Base-by-base conservation (phyloP, 768 basidiomycete species). In the Tylopilus plumbeoviolaceoides region DNA sequence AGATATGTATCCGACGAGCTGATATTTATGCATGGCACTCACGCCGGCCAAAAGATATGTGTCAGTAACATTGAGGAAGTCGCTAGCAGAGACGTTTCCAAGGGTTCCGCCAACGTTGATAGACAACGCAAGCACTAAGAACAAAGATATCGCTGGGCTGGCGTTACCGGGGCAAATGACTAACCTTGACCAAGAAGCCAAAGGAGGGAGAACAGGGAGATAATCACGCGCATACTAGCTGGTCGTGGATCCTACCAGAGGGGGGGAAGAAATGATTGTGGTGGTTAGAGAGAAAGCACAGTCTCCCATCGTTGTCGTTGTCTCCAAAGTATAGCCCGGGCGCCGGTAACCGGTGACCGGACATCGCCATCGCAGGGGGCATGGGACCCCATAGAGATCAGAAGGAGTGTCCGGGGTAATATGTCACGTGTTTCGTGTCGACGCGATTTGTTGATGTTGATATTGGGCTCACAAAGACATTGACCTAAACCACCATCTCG, bases 121-220 rank as follows among this genome's bases (percentile, higher is more conserved):
- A 53, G 73, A 77, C 67, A 85, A 74, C 23, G 80, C 73, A 50
- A 78, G 59, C 31, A 67, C 79, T 70, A 40, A 5, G 31, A 44
- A 7, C 44, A 10, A n/a, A 6, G 17, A 47, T 12, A 45, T 8
- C 4, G n/a, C 10, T 10, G 18, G 18, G 15, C 4, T 12, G 14
- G 39, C 39, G 6, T 28, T 25, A 28, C 56, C 20, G 40, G 14
- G 33, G 2, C 4, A 50, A 15, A n/a, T 49, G 60, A 41, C 60
- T 17, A n/a, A 83, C 85, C 82, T 81, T 76, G 82, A 58, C 81
- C 75, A 65, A 80, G 81, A 72, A 85, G 74, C 60, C 79, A 59
- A 50, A 72, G 42, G 43, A 74, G 25, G 4, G 54, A 64, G 56
- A 66, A 49, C 53, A 72, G 42, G 56, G 63, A 57, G 51, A 60